phyloP scores from a whole-genome alignment of 2,329 filamentous ascomycete genomes.

The Catunica adiposa region DNA sequence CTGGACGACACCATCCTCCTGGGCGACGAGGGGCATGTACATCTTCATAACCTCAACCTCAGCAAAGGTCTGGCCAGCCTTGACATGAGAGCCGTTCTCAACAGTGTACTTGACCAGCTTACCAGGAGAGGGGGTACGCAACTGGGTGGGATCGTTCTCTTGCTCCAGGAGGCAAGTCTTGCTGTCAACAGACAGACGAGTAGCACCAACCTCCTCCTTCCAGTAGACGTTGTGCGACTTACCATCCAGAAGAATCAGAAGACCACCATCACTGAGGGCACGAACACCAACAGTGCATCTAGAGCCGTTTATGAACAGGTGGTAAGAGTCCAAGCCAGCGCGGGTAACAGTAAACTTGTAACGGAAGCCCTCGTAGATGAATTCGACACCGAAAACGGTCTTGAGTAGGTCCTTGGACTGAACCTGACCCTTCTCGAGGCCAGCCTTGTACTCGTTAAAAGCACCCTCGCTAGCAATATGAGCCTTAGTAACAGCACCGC shows the following conservation, averaged over 20 bases:
- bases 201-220: conserved; percentile 96
- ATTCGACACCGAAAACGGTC: conserved; percentile 94
- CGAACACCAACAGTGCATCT: conserved; percentile 89
- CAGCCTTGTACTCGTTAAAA: conserved; percentile 69
- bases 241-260: conserved; percentile 77
- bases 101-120: conserved; percentile 98
- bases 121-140: conserved; percentile 83
- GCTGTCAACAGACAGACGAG: conserved; percentile 87
- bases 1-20: conserved; percentile 91
- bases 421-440: conserved; percentile 92
- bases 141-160: conserved; percentile 95
- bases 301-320: conserved; percentile 96
- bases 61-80: conserved; percentile 80
- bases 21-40: conserved; percentile 96
- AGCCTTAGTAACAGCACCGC: conserved; percentile 86
- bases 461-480: conserved; percentile 86
- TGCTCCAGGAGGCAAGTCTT: conserved; percentile 97
- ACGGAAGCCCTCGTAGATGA: conserved; percentile 90
- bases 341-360: conserved; percentile 98
- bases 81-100: conserved; percentile 86
- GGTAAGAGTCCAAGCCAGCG: conserved; percentile 84
- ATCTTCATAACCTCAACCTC: conserved; percentile 99
- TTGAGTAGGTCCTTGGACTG: conserved; percentile 92
- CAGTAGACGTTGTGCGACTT: conserved; percentile 98
- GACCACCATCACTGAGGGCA: conserved; percentile 80